Evolutionary conservation across 2,329 filamentous ascomycete species (phyloP).

Genomic region (Pseudopithomyces chartarum): DNA sequence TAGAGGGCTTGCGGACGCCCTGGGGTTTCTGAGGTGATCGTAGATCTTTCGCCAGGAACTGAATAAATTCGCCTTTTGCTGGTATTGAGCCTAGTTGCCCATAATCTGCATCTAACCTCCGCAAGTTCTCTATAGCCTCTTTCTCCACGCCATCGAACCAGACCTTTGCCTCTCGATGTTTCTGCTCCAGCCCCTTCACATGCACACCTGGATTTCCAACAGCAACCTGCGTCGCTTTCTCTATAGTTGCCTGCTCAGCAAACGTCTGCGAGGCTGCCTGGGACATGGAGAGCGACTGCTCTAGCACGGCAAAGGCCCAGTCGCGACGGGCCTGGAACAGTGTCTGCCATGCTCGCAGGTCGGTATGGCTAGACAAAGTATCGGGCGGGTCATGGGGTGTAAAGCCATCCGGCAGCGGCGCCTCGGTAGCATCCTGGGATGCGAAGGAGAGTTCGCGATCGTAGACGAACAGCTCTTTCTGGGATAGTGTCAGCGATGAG

Average conservation of each 20-base stretch:
- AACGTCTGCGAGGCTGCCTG: conserved; percentile 68
- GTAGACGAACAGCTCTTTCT: conserved; percentile 92
- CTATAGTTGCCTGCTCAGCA: conserved; percentile 74
- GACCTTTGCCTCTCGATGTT: conserved; percentile 70
- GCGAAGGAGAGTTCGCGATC: conserved; percentile 66
- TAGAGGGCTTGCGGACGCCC: conserved; percentile 27
- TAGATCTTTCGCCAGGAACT: conserved; percentile 46
- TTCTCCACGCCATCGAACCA: conserved; percentile 72
- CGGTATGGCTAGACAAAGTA: conserved; percentile 76
- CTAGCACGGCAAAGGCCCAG: conserved; percentile 76
- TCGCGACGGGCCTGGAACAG: conserved; percentile 79
- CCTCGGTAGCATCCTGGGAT: conserved; percentile 56
- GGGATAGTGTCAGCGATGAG: conserved; percentile 13
- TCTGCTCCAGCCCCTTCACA: conserved; percentile 72
- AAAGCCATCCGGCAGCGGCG: conserved; percentile 62
- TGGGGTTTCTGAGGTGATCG: conserved; percentile 32
- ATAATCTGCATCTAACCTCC: conserved; percentile 71
- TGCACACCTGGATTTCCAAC: conserved; percentile 82
- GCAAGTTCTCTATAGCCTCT: conserved; percentile 68
- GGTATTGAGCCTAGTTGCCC: conserved; percentile 67
- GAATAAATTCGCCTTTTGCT: conserved; percentile 68
- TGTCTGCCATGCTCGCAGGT: conserved; percentile 84
- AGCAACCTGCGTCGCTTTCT: conserved; percentile 81
- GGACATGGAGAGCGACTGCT: conserved; percentile 71
- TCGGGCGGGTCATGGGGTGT: conserved; percentile 73